Evolutionary conservation across 148 eudicot species (phyloP), one percentile per base, ranked within the genome.

Genomic region (Fagopyrum tataricum): DNA sequence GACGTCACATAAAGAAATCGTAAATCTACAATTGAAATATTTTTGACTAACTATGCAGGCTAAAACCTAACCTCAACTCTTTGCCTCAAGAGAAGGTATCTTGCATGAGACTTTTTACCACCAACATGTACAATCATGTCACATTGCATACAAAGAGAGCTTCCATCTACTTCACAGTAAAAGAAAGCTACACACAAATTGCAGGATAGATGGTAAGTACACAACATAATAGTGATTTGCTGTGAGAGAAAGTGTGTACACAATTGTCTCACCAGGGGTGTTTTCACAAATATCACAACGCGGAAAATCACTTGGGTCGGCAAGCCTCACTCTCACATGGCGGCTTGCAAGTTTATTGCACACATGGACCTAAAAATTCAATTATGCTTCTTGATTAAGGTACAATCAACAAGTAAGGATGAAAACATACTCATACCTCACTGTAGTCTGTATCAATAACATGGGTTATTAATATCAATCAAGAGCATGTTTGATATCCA

Each of bases 261-360:
- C 18, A 37, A 48, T 37, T 1, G 17, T 67, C 82, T 73, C 79
- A 89, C 97, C 95, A 49, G 97, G 91, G 48, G 90, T 85, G 77
- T 80, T 88, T 83, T 92, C 97, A 73, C 97, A 92, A 77, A 92
- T 92, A 77, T 92, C 97, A 75, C 97, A 92, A 1, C 82, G 83
- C 11, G 88, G 89, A 58, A 89, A 87, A 75, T 77, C 87, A 79
- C 87, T 86, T 24, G 92, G 87, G 48, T 84, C 92, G 53, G 89
- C 95, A 42, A 92, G 89, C 76, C 84, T 88, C 66, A 92, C 95
- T 67, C 92, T 79, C 12, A 92, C 88, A 79, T 92, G 97, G 55
- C 97, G 88, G 74, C 85, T 91, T 18, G 92, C 94, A 73, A 91
- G 97, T 84, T 89, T 91, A 76, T 91, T 89, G 73, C 92, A 89